Evolutionary conservation across 2,329 filamentous ascomycete genomes (phyloP).

Genomic region (Ceratocystis huliohia): DNA sequence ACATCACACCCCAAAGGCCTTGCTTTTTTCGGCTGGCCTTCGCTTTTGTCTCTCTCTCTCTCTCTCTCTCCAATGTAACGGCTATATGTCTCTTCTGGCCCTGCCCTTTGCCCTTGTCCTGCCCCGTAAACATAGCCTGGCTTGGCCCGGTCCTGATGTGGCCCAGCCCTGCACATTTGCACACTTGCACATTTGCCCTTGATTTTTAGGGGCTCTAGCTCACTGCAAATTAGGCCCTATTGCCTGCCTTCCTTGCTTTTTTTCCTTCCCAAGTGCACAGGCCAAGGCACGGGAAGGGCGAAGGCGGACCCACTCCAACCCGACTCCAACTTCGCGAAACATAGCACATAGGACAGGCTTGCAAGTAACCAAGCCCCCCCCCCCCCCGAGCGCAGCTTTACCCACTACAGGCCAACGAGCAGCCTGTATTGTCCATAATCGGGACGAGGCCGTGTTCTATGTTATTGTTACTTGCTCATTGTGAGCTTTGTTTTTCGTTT

Average conservation of each 20-base stretch:
- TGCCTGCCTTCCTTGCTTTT: neutral
- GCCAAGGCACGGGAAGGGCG: constrained; percentile 4
- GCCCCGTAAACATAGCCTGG: too few species aligned
- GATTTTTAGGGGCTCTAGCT: too few species aligned
- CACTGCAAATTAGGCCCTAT: too few species aligned
- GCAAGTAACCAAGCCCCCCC: neutral
- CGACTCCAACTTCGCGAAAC: neutral
- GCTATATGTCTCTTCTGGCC: too few species aligned
- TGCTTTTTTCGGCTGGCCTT: neutral
- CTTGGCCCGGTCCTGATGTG: too few species aligned
- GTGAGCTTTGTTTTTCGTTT: neutral
- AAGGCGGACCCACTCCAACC: neutral
- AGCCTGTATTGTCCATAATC: neutral
- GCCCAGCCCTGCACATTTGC: too few species aligned
- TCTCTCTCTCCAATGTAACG: too few species aligned
- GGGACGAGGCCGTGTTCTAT: neutral
- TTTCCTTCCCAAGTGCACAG: neutral
- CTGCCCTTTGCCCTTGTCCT: too few species aligned
- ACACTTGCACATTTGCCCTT: too few species aligned
- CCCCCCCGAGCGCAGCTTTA: neutral
- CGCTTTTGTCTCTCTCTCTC: neutral
- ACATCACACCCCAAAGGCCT: neutral
- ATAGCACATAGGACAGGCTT: too few species aligned
- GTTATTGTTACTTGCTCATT: neutral
- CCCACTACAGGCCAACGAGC: neutral